Evolutionary conservation across 495 filamentous ascomycete species (phyloP).

Genomic region (Lasiosphaeris hirsuta): DNA sequence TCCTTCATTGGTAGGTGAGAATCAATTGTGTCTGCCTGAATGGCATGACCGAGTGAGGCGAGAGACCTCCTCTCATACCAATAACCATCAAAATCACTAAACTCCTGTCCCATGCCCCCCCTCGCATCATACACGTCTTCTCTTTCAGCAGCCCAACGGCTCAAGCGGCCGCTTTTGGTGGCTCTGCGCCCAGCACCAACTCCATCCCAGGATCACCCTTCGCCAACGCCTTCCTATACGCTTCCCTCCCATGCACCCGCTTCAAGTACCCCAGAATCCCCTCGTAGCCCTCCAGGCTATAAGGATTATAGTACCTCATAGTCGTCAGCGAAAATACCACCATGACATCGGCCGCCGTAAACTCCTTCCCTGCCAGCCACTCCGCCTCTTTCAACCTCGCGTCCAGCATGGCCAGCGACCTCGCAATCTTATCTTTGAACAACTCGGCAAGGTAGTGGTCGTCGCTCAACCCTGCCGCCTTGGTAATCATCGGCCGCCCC

Average conservation of each 20-base stretch:
- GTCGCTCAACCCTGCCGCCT: slow-evolving; percentile 6
- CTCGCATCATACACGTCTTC: too few relatives aligned
- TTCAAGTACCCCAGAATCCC: slow-evolving; percentile 47
- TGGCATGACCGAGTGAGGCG: too few relatives aligned
- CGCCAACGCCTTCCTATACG: slow-evolving; percentile 41
- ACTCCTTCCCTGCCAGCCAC: slow-evolving; percentile 57
- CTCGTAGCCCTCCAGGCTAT: slow-evolving; percentile 42
- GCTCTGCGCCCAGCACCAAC: slow-evolving; percentile 25
- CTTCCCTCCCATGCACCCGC: slow-evolving; percentile 38
- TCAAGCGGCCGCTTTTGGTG: slow-evolving; percentile 19
- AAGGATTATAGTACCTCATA: slow-evolving; percentile 46
- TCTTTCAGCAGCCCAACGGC: too few relatives aligned
- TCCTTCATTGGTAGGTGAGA: too few relatives aligned
- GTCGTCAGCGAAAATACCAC: slow-evolving; percentile 52
- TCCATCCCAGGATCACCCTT: slow-evolving; percentile 46
- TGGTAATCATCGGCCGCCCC: slow-evolving; percentile 6
- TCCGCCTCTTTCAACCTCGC: slow-evolving; percentile 39
- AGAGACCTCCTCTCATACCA: too few relatives aligned
- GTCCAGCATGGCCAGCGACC: slow-evolving; percentile 40
- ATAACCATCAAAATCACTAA: too few relatives aligned
- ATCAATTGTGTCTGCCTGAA: too few relatives aligned
- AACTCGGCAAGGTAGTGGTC: slow-evolving; percentile 11
- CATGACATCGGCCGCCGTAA: slow-evolving; percentile 64
- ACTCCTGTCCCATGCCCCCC: too few relatives aligned
- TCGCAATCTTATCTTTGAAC: slow-evolving; percentile 21